These are phyloP conservation scores for Tulasnella sp. DNA, from an alignment of 768 basidiomycete genomes.

Conservation along the genomic window DNA sequence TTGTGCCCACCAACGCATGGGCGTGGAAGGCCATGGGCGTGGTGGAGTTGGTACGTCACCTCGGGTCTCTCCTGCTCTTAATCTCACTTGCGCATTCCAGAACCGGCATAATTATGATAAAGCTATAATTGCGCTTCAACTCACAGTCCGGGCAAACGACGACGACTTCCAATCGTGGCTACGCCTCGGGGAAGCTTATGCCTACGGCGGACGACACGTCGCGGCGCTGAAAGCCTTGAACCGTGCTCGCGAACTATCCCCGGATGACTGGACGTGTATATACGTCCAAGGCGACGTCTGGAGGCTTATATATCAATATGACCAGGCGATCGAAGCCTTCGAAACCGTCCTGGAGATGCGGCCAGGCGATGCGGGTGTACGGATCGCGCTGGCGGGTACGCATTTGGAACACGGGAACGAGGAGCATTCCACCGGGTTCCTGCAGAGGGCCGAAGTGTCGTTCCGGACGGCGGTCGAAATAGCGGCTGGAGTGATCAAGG, in stretches of 20 bases:
- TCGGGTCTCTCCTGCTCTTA: background rate
- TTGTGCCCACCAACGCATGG: constrained; percentile 77
- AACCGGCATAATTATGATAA: constrained; percentile 51
- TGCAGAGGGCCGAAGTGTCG: constrained; percentile 58
- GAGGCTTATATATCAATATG: constrained; percentile 57
- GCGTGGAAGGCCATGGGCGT: constrained; percentile 95
- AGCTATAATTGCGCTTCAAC: constrained; percentile 75
- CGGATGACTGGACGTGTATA: constrained; percentile 68
- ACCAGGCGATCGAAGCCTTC: constrained; percentile 61
- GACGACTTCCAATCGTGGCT: constrained; percentile 79
- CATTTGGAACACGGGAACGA: constrained; percentile 56
- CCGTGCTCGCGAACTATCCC: constrained; percentile 55
- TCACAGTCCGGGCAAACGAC: constrained; percentile 67
- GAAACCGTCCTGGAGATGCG: constrained; percentile 40
- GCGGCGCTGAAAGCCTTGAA: constrained; percentile 81
- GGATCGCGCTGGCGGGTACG: constrained; percentile 57
- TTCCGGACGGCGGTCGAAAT: constrained; percentile 48
- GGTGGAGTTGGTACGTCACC: constrained; percentile 64
- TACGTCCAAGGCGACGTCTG: constrained; percentile 82
- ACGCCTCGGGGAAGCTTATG: constrained; percentile 83
- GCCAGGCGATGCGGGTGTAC: constrained; percentile 59
- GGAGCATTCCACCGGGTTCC: constrained; percentile 58
- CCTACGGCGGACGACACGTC: constrained; percentile 71
- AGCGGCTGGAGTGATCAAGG: constrained; percentile 38
- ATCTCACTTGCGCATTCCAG: constrained; percentile 29